phyloP scores from a whole-genome alignment of 345 rosid species.

The Rhodomyrtus tomentosa region DNA sequence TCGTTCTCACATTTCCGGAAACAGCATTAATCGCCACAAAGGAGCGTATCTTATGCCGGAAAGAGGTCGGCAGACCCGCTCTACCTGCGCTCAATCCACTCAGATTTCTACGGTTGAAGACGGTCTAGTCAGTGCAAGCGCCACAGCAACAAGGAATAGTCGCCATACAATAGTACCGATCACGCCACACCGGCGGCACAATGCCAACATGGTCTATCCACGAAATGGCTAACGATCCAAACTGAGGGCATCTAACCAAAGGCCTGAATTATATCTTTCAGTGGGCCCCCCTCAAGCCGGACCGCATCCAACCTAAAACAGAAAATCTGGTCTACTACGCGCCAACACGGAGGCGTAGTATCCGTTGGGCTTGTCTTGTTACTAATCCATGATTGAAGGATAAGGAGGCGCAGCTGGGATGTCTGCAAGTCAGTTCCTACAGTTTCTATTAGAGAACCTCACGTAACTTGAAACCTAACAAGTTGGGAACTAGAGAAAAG shows the following conservation, averaged over 20 bases:
- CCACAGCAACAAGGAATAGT: not conserved
- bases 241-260: not conserved
- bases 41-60: not conserved
- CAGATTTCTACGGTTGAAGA: not conserved
- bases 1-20: not conserved
- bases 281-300: not conserved
- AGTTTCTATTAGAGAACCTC: not conserved
- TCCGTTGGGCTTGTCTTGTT: not conserved
- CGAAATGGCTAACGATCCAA: not conserved
- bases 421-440: not conserved
- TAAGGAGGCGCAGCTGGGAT: not conserved
- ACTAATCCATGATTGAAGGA: not conserved
- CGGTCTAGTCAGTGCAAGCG: not conserved
- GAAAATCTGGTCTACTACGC: not conserved
- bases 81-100: not conserved
- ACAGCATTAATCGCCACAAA: not conserved
- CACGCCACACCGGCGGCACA: not conserved
- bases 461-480: not conserved
- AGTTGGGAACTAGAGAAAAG: not conserved
- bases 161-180: not conserved
- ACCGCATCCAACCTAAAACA: not conserved
- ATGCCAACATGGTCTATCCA: not conserved
- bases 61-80: not conserved
- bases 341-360: not conserved
- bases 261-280: not conserved